These are phyloP conservation scores for Podospora bellae-mahoneyi DNA, from an alignment of 495 filamentous ascomycete genomes.

Conservation along the genomic window DNA sequence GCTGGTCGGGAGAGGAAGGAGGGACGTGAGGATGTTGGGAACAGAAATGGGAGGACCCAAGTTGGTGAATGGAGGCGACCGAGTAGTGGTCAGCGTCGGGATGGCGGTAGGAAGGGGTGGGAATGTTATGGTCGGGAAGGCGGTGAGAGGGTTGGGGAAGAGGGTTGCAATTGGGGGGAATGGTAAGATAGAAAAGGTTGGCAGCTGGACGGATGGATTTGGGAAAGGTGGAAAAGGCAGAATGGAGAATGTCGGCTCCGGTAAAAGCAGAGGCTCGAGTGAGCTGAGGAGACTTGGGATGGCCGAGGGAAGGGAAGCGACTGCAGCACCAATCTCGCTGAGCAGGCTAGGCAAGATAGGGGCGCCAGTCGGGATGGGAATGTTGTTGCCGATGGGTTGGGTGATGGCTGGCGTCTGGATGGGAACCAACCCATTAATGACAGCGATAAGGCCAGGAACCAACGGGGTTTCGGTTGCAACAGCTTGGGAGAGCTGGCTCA, in stretches of 20 bases:
- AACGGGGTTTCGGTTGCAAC: not conserved
- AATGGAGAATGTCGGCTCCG: not conserved
- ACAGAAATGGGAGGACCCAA: not conserved
- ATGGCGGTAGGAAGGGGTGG: not conserved
- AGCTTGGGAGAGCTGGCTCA: slow-evolving; percentile 8
- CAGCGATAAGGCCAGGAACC: slow-evolving; percentile 1
- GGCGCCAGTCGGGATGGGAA: not conserved
- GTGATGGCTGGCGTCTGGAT: not conserved
- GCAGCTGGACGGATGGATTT: not conserved
- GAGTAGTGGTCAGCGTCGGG: not conserved
- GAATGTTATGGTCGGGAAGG: not conserved
- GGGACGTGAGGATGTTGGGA: not conserved
- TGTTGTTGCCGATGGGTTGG: not conserved
- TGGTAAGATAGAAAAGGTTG: not conserved
- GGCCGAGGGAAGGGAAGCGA: not conserved
- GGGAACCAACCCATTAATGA: not conserved
- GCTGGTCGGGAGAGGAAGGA: not conserved
- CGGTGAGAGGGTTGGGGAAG: not conserved
- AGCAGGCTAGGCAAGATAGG: slow-evolving; percentile 8
- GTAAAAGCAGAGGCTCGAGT: slow-evolving; percentile 4
- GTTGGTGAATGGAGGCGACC: not conserved
- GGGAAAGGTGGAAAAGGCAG: not conserved
- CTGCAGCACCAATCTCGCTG: slow-evolving; percentile 2
- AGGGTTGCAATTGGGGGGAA: not conserved
- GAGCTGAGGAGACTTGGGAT: slow-evolving; percentile 6